Evolutionary conservation across 192 early-diverging fungal species (phyloP).

Genomic region (Backusella macrospora): DNA sequence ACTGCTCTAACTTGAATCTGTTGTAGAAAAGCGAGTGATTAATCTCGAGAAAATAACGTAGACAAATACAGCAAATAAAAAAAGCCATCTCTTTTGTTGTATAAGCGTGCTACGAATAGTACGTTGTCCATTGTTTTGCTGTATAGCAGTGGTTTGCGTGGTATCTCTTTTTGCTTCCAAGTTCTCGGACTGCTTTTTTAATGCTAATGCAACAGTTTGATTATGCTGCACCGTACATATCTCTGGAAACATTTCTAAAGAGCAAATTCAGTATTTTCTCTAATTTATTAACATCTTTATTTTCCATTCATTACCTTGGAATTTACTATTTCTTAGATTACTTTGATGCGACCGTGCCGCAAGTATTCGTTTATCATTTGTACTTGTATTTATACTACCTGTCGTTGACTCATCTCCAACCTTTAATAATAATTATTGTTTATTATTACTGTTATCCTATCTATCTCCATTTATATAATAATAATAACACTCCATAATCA

Average conservation of each 20-base stretch:
- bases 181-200: conserved; percentile 20
- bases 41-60: conserved; percentile 58
- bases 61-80: conserved; percentile 57
- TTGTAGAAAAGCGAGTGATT: conserved; percentile 28
- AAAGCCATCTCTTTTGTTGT: conserved; percentile 60
- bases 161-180: conserved; percentile 33
- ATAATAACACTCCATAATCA: background rate
- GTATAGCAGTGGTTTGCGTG: conserved; percentile 27
- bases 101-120: conserved; percentile 38
- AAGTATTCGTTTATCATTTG: conserved; percentile 74
- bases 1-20: background rate
- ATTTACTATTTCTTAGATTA: conserved; percentile 77
- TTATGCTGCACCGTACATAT: conserved; percentile 61
- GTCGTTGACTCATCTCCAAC: conserved; percentile 87
- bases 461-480: background rate
- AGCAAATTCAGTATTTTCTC: background rate
- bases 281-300: background rate
- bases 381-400: conserved; percentile 84
- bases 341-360: conserved; percentile 78
- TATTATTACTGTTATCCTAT: no score
- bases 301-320: conserved; percentile 58
- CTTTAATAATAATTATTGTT: background rate
- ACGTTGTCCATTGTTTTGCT: conserved; percentile 14
- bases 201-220: background rate
- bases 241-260: conserved; percentile 80